Percentiles rank a stretch among this genome's conserved stretches.
These are phyloP conservation scores for Nicotiana obtusifolia DNA, from an alignment of 257 asterid genomes.

Conservation along the genomic window DNA sequence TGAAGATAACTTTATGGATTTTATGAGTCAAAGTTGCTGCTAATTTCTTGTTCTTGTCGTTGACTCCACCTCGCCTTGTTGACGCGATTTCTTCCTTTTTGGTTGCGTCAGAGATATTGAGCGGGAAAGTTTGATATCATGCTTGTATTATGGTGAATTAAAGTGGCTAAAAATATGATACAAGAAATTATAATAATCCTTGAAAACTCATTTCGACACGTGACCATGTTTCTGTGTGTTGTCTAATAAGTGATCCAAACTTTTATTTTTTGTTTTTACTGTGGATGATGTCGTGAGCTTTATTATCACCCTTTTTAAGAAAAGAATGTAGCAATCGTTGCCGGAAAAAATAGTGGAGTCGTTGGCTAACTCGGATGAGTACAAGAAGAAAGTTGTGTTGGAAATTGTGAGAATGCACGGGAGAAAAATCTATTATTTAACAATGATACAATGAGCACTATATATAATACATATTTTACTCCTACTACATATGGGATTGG, in stretches of 20 bases:
- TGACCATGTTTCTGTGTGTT: background rate
- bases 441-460: no score
- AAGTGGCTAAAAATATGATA: background rate
- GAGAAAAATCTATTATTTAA: no score
- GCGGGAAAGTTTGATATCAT: background rate
- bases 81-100: background rate
- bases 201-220: background rate
- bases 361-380: no score
- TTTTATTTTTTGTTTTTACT: slow-evolving; percentile 6
- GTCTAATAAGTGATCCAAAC: background rate
- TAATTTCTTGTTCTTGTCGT: background rate
- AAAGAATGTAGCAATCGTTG: no score
- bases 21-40: slow-evolving; percentile 12
- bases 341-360: no score
- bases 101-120: slow-evolving; percentile 18
- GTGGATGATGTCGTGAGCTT: slow-evolving; percentile 10
- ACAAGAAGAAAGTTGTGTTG: no score
- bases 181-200: background rate
- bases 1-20: slow-evolving; percentile 37
- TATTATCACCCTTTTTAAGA: background rate
- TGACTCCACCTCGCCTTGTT: background rate
- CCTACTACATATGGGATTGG: no score
- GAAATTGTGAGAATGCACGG: no score
- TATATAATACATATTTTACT: no score
- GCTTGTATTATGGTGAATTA: background rate